Conservation (phyloP, 176 grass and related monocot genomes). For the Zoysia pacifica region DNA sequence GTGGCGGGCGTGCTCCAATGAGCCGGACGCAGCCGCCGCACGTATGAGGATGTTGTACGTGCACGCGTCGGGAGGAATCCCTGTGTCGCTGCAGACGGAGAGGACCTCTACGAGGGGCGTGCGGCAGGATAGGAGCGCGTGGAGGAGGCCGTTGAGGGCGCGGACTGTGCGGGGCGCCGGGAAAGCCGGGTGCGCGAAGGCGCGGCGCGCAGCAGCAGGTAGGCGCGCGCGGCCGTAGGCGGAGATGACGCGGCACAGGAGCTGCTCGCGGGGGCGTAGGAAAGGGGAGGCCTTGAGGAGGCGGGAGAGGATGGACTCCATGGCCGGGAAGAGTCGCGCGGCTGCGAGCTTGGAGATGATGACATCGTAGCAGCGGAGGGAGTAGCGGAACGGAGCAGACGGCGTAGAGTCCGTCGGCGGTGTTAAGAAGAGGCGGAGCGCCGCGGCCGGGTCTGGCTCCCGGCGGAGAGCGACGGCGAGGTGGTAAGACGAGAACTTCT, state of each 20-base stretch:
- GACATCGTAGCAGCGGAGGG: constrained; percentile 54
- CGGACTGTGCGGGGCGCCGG: constrained; percentile 45
- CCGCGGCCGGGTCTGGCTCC: constrained; percentile 44
- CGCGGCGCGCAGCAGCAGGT: constrained; percentile 32
- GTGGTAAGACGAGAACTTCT: constrained; percentile 47
- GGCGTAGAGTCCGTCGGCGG: not conserved
- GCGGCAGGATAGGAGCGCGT: constrained; percentile 43
- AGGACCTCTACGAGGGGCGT: constrained; percentile 21
- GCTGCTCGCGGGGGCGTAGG: constrained; percentile 28
- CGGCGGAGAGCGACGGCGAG: constrained; percentile 53
- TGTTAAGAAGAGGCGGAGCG: constrained; percentile 54
- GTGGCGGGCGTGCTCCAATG: constrained; percentile 25
- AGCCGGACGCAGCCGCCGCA: not conserved
- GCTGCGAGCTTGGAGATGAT: constrained; percentile 65
- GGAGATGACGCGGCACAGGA: constrained; percentile 57
- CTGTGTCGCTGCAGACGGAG: constrained; percentile 25
- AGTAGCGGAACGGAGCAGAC: constrained; percentile 31
- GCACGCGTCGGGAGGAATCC: constrained; percentile 36
- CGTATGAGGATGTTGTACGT: constrained; percentile 62
- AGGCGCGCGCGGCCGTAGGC: constrained; percentile 58
- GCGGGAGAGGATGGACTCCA: constrained; percentile 52
- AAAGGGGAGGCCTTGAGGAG: constrained; percentile 13
- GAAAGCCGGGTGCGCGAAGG: constrained; percentile 57
- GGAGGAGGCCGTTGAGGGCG: constrained; percentile 64
- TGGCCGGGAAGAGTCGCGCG: constrained; percentile 55